phyloP scores from a whole-genome alignment of 2,329 filamentous ascomycete species.

The Tolypocladium album region DNA sequence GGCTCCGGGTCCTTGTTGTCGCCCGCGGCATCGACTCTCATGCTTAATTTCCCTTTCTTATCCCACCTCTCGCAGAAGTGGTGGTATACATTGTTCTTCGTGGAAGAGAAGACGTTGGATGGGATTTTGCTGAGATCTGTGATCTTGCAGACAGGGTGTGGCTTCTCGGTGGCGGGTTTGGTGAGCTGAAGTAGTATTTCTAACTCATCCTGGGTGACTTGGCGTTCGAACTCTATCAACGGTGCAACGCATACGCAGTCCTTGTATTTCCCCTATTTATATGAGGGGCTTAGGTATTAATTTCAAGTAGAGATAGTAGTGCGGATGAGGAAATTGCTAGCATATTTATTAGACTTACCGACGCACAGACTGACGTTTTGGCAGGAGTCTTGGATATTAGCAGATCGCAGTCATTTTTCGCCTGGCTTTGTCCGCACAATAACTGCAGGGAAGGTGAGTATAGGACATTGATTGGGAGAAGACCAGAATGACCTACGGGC shows the following conservation, averaged over 20 bases:
- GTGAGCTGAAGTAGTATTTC: too few relatives aligned
- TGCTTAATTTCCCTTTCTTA: background rate
- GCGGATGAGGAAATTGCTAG: background rate
- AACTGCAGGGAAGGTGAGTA: background rate
- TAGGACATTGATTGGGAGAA: too few relatives aligned
- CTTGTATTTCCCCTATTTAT: background rate
- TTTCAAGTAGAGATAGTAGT: background rate
- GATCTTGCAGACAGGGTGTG: background rate
- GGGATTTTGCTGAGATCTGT: background rate
- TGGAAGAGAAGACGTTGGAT: background rate
- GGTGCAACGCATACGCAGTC: background rate
- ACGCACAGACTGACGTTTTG: background rate
- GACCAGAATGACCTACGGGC: background rate
- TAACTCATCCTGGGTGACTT: background rate
- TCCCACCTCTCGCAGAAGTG: background rate
- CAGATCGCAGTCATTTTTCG: background rate
- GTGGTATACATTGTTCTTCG: background rate
- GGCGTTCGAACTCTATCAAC: background rate
- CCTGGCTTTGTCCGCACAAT: background rate
- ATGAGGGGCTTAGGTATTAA: background rate
- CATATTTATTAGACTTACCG: background rate
- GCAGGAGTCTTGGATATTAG: background rate
- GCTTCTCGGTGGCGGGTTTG: too few relatives aligned
- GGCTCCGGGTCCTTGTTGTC: background rate
- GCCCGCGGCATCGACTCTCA: background rate